Evolutionary conservation across 2,329 filamentous ascomycete species (phyloP).

Genomic region (Beauveria pseudobassiana): DNA sequence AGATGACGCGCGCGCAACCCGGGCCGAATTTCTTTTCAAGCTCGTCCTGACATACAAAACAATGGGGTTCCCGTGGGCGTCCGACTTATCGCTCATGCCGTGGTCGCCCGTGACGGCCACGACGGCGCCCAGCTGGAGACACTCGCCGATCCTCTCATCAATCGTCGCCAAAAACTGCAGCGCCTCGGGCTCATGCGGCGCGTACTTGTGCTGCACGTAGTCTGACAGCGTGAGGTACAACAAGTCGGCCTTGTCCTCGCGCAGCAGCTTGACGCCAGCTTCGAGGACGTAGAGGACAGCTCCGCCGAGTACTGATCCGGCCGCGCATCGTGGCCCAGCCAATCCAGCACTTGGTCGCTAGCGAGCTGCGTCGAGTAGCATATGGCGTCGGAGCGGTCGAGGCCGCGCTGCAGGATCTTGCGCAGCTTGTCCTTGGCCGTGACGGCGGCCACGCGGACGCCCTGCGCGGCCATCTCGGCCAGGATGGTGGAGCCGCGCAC

Average conservation of each 20-base stretch:
- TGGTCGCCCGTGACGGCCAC: constrained; percentile 35
- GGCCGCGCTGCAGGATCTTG: constrained; percentile 30
- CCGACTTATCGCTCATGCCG: constrained; percentile 34
- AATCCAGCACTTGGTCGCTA: constrained; percentile 26
- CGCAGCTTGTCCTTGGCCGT: constrained; percentile 38
- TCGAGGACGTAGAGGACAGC: constrained; percentile 37
- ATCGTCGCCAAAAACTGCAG: constrained; percentile 29
- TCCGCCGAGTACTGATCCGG: constrained; percentile 35
- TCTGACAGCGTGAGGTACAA: constrained; percentile 37
- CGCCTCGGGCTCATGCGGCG: constrained; percentile 28
- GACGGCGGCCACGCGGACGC: constrained; percentile 33
- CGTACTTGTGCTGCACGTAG: constrained; percentile 36
- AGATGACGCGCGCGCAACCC: constrained; percentile 30
- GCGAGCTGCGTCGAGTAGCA: constrained; percentile 34
- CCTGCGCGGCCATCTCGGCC: constrained; percentile 29
- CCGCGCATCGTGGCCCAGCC: constrained; percentile 25
- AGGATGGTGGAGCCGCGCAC: constrained; percentile 34
- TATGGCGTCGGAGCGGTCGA: constrained; percentile 21
- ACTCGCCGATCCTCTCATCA: constrained; percentile 25
- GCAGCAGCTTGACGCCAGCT: constrained; percentile 32
- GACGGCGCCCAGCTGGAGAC: constrained; percentile 26
- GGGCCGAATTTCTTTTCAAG: constrained; percentile 25
- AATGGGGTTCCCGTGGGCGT: constrained; percentile 26
- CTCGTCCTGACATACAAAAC: constrained; percentile 32
- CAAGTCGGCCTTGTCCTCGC: constrained; percentile 30